Evolutionary conservation across 176 grass and related monocot species (phyloP), one percentile per base, ranked within the genome.

Genomic region (Musa itinerans): DNA sequence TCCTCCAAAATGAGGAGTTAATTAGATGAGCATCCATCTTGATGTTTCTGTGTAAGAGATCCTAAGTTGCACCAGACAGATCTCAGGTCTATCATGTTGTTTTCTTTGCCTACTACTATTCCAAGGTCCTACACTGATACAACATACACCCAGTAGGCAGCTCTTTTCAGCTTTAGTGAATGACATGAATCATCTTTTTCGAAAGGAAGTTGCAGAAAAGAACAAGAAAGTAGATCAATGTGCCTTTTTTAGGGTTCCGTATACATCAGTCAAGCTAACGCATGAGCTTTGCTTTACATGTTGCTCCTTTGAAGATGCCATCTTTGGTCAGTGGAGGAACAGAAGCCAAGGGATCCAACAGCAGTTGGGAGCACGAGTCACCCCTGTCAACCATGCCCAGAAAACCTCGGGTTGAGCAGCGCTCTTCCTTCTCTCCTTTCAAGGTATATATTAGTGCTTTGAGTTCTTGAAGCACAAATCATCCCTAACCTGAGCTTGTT

Each of bases 371-470:
- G 19, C 73, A 72, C 52, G 78, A 50, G 54, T 67, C 81, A 66
- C 52, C 43, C 53, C 83, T 80, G 76, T 19, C 34, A 43, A 6
- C 76, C 58, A 48, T 69, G 14, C 51, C 50, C 3, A 89, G 76
- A 79, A 96, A 87, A 71, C 75, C 61, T 74, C 76, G 83, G 26
- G 55, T 91, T 9, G 88, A 89, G 55, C 58, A 80, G 56, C 82
- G 64, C 13, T 85, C 90, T 77, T 72, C 92, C 63, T 81, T 71
- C 79, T 82, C 92, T 74, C 82, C 92, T 83, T 96, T 96, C 78
- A 96, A 96, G 88, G 88, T 96, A 80, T 11, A 51, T 53, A 43
- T 43, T 43, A 43, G 4, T 43, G 34, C 34, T 43, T 43, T 43
- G 34, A 43, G 34, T 6, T 43, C 34, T 5, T 43, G 34, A 43